Base-by-base conservation (phyloP, 148 eudicot species). In the Diospyros kaki region DNA sequence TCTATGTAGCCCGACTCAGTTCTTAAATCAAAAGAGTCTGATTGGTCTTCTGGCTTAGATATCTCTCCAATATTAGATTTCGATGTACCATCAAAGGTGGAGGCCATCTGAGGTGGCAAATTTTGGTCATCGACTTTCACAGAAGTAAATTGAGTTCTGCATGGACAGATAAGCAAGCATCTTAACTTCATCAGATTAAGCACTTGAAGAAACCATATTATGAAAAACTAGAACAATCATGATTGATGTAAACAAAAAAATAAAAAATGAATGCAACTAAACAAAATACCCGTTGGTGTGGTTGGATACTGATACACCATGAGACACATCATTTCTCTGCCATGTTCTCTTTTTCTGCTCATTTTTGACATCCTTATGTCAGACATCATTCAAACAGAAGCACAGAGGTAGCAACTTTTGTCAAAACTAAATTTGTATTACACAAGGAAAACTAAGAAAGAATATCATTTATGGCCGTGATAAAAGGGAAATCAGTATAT, bases 321-420 rank as follows among this genome's bases (percentile, higher is more conserved):
- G 84, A 73, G 88, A 81, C 7, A 80, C 69, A 45, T 76, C 81
- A 77, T 76, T 87, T 73, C 76, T 84, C 71, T 81, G 73, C 85
- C 78, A 60, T 64, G 97, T 81, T 75, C 84, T 86, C 72, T 81
- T 88, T 80, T 86, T 91, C 99, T 95, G 91, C 68, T 64, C 78
- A 77, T 75, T 46, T 60, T 73, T 9, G 13, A 74, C 42, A 12
- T 44, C 10, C 10, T 28, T 45, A 6, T 14, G 51, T 74, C 41
- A 74, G 69, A 74, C 18, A 13, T 18, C 18, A 13, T 18, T 18
- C 40, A 48, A 39, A 7, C 15, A 63, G 59, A 42, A 15, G 39
- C 7, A 51, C 13, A 73, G 9, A 73, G 59, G 43, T 28, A 45
- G 54, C 10, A 56, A 43, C 28, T 61, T 72, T 45, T 62, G 13